Conservation (phyloP, 116 monocot species). For the Zostera marina region DNA sequence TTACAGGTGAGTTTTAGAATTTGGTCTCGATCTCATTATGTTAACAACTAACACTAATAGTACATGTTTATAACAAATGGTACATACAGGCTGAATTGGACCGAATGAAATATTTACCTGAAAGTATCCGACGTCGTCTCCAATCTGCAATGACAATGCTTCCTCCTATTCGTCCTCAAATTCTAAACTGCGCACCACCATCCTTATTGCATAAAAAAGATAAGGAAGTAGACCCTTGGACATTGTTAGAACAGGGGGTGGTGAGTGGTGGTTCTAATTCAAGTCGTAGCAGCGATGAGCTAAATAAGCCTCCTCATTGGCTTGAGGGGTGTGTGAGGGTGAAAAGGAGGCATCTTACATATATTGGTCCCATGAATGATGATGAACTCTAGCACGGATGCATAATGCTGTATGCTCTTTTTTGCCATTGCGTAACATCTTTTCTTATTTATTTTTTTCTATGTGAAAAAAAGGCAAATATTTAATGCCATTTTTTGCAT, state of each 20-base stretch:
- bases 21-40: no score
- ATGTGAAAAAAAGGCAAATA: no score
- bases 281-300: slow-evolving; percentile 29
- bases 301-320: slow-evolving; percentile 85
- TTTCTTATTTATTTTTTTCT: no score
- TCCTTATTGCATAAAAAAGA: slow-evolving; percentile 40
- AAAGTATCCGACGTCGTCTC: slow-evolving; percentile 39
- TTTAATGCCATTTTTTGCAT: no score
- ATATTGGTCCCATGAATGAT: neutral
- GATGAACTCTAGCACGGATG: neutral
- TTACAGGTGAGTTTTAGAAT: slow-evolving; percentile 44
- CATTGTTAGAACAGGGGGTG: slow-evolving; percentile 84
- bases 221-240: slow-evolving; percentile 84
- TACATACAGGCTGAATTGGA: slow-evolving; percentile 53
- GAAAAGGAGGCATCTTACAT: neutral
- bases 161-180: slow-evolving; percentile 23
- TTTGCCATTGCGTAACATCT: no score
- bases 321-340: slow-evolving; percentile 12
- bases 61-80: no score
- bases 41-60: no score
- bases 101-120: slow-evolving; percentile 57
- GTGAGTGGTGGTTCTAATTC: slow-evolving; percentile 17
- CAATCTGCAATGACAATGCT: slow-evolving; percentile 84
- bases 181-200: slow-evolving; percentile 12
- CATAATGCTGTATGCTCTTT: no score